These are phyloP conservation scores for Pistacia atlantica DNA, from an alignment of 345 rosid genomes.

Conservation along the genomic window DNA sequence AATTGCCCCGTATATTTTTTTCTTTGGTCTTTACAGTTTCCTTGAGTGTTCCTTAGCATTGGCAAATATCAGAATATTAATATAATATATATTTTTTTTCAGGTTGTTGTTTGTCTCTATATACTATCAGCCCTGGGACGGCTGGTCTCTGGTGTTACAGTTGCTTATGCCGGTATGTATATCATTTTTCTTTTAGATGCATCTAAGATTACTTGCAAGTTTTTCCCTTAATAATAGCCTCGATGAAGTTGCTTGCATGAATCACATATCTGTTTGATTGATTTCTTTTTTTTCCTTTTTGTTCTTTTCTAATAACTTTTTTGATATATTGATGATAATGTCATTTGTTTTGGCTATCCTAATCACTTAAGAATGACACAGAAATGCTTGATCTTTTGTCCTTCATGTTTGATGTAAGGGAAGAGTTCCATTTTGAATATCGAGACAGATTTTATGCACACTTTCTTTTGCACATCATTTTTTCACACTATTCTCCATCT, in stretches of 20 bases:
- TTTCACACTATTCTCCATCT: no score
- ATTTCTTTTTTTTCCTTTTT: background rate
- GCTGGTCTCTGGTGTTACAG: slow-evolving; percentile 78
- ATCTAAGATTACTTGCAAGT: background rate
- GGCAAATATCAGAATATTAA: background rate
- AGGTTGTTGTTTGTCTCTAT: slow-evolving; percentile 84
- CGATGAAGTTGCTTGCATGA: background rate
- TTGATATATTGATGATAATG: background rate
- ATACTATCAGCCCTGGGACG: slow-evolving; percentile 76
- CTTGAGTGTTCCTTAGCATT: background rate
- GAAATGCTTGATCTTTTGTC: background rate
- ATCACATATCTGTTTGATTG: background rate
- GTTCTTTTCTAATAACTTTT: no score
- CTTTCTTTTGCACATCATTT: background rate
- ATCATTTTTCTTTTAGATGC: slow-evolving; percentile 4
- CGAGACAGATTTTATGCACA: background rate
- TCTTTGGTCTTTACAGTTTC: background rate
- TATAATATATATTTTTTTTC: slow-evolving; percentile 23
- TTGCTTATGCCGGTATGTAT: slow-evolving; percentile 87
- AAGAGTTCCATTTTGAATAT: background rate
- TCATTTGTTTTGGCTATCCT: background rate
- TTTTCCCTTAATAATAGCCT: background rate
- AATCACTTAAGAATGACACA: background rate
- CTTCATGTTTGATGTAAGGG: background rate
- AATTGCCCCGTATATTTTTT: no score